Conservation (phyloP, 352 stramenopile species). For the Globisporangium nunn region DNA sequence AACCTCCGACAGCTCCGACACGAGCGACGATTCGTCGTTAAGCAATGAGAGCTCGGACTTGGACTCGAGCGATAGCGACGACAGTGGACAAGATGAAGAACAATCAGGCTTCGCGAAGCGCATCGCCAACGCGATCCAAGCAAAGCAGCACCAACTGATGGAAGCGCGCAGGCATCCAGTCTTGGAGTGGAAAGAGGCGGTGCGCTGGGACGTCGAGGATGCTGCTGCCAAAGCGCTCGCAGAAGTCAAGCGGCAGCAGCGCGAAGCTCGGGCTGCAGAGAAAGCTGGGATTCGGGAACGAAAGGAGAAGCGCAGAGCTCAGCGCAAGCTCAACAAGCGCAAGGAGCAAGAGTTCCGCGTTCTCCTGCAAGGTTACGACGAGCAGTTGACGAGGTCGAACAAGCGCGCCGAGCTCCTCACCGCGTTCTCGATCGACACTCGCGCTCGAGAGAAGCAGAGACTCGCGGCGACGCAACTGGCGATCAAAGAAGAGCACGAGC, state of each 20-base stretch:
- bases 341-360: constrained; percentile 43
- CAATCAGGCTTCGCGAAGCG: constrained; percentile 11
- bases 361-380: constrained; percentile 37
- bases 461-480: constrained; percentile 3
- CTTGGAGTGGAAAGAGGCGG: constrained; percentile 43
- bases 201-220: constrained; percentile 34
- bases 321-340: constrained; percentile 34
- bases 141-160: constrained; percentile 35
- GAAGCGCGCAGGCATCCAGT: constrained; percentile 33
- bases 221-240: constrained; percentile 17
- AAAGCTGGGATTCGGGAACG: constrained; percentile 32
- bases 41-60: constrained; percentile 10
- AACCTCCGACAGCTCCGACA: constrained; percentile 3
- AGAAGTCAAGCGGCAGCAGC: constrained; percentile 18
- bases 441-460: constrained; percentile 17
- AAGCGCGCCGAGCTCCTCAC: constrained; percentile 38
- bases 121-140: constrained; percentile 18
- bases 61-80: constrained; percentile 5
- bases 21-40: constrained; percentile 1
- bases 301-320: constrained; percentile 34
- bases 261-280: constrained; percentile 15
- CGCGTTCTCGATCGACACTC: constrained; percentile 38
- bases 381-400: constrained; percentile 31
- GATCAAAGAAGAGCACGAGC: constrained; percentile 2
- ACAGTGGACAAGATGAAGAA: constrained; percentile 28